Evolutionary conservation across 768 basidiomycete species (phyloP).

Genomic region (Amylocystis lapponica): DNA sequence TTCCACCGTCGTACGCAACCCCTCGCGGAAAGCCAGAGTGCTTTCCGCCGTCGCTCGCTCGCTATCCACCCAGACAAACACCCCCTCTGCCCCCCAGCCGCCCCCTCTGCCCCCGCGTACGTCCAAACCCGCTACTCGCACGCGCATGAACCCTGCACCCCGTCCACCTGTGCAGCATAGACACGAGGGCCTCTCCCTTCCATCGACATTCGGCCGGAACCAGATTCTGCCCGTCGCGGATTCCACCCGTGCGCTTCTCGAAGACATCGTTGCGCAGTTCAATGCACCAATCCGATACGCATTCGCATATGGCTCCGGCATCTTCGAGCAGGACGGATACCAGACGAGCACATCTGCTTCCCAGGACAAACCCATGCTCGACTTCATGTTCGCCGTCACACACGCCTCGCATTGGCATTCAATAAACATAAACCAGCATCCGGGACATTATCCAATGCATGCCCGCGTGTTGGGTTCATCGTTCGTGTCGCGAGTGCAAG

Average conservation of each 20-base stretch:
- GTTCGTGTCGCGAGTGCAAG: conserved; percentile 77
- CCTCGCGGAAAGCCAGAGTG: conserved; percentile 2
- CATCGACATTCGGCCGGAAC: conserved; percentile 72
- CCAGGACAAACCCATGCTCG: conserved; percentile 69
- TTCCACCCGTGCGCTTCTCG: conserved; percentile 73
- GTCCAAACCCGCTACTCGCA: conserved; percentile 23
- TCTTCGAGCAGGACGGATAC: conserved; percentile 90
- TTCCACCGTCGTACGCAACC: conserved; percentile 8
- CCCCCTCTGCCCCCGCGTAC: conserved; percentile 27
- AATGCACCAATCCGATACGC: conserved; percentile 93
- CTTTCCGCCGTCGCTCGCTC: conserved; percentile 19
- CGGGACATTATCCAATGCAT: conserved; percentile 85
- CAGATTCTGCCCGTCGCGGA: conserved; percentile 77
- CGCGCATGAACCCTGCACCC: conserved; percentile 39
- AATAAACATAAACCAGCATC: conserved; percentile 90
- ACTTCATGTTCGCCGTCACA: conserved; percentile 95
- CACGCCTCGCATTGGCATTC: conserved; percentile 92
- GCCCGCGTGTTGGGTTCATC: conserved; percentile 80
- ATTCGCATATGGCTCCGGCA: conserved; percentile 95
- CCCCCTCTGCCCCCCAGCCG: conserved; percentile 20
- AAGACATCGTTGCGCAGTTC: conserved; percentile 74
- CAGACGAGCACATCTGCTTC: conserved; percentile 23
- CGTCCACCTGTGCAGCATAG: conserved; percentile 27
- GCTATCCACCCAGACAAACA: conserved; percentile 21
- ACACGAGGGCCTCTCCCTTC: conserved; percentile 47